Percentiles rank a stretch among this genome's conserved stretches.
Evolutionary conservation across 2,329 filamentous ascomycete genomes (phyloP).

Genomic region (Colletotrichum sp.): DNA sequence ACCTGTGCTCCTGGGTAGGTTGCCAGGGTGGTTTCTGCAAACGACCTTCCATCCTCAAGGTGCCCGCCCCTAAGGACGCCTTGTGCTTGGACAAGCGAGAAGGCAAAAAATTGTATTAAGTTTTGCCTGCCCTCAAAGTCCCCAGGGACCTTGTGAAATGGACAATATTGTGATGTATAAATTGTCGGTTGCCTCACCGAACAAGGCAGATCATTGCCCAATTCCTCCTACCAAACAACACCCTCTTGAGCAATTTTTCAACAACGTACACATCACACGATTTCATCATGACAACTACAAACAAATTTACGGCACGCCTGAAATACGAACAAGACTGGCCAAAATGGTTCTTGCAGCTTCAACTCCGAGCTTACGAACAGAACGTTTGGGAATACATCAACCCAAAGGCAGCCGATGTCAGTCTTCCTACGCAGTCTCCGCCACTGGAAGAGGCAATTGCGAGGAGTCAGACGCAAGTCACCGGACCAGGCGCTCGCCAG

Average conservation of each 20-base stretch:
- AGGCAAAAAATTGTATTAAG: no score
- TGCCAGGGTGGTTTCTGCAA: not conserved
- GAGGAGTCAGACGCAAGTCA: not conserved
- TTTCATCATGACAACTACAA: not conserved
- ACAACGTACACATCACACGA: rapidly evolving
- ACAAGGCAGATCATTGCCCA: not conserved
- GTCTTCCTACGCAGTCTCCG: not conserved
- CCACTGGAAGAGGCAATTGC: not conserved
- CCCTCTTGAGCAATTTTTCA: not conserved
- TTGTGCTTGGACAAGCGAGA: no score
- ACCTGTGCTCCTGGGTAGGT: not conserved
- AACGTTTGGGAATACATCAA: not conserved
- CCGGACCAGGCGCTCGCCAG: not conserved
- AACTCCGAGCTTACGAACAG: not conserved
- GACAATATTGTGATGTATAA: not conserved
- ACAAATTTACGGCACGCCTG: not conserved
- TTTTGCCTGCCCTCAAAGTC: not conserved
- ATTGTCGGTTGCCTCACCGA: not conserved
- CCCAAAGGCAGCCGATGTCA: not conserved
- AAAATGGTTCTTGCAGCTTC: not conserved
- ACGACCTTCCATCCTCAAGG: not conserved
- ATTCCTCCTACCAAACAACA: rapidly evolving
- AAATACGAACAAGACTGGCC: not conserved
- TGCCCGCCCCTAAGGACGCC: not conserved
- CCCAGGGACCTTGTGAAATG: not conserved